Evolutionary conservation across 805 yeast species (phyloP), one percentile per base, ranked within the genome.

Genomic region (Hanseniaspora clermontiae): DNA sequence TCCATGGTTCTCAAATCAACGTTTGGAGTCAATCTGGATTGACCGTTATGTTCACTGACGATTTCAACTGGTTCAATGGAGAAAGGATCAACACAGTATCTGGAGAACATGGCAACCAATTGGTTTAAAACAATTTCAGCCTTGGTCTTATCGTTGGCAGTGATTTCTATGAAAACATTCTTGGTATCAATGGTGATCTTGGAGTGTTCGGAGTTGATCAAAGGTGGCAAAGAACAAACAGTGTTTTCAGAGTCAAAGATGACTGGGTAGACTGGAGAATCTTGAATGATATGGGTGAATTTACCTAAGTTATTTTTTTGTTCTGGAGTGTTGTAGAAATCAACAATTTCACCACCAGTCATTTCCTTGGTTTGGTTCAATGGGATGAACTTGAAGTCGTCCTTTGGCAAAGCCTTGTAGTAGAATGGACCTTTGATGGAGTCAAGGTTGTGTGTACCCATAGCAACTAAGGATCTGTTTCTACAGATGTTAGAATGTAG

Each of bases 371-470:
- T 74, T 71, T 86, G 91, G 67, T 84, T 85, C 65, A 86, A 77
- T 52, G 95, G 95, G 50, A 74, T 72, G 63, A 86, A 90, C 60
- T 78, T 75, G 68, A 93, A 76, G 47, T 86, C 89, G 61, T 77
- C 73, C 58, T 96, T 96, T 55, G 81, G 75, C 61, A 85, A 73
- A 45, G 93, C 97, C 67, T 84, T 87, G 74, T 88, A 93, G 56
- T 87, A 80, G 74, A 93, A 88, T 59, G 95, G 95, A 31, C 87
- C 85, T 42, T 78, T 68, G 62, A 91, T 72, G 49, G 84, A 80
- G 69, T 87, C 95, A 60, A 84, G 76, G 71, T 93, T 97, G 67
- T 93, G 99, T 55, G 99, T 93, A 65, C 99, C 99, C 78, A 91
- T 89, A 51, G 98, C 97, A 57, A 93, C 98, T 63, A 93, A 78